A percentile compares a stretch with the other conserved stretches of the same genome.
These are phyloP conservation scores for Geum urbanum DNA, from an alignment of 306 rosid genomes.

Conservation along the genomic window DNA sequence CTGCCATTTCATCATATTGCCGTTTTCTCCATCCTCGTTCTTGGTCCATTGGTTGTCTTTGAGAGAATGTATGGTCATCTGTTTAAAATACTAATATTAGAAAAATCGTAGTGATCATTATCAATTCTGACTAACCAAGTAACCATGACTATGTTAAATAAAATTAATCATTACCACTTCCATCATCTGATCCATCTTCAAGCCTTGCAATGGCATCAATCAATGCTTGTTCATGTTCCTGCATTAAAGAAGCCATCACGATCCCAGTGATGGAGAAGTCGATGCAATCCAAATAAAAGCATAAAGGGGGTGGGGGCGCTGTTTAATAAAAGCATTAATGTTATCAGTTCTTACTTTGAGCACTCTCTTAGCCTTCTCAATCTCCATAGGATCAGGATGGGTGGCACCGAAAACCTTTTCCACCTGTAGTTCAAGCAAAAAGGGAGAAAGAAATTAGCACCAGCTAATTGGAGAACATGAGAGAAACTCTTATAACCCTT, in stretches of 20 bases:
- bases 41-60: conserved; percentile 46
- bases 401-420: conserved; percentile 62
- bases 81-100: conserved; percentile 45
- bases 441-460: conserved; percentile 13
- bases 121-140: conserved; percentile 27
- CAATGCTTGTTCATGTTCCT: conserved; percentile 87
- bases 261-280: conserved; percentile 11
- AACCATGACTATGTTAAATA: conserved; percentile 25
- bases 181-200: conserved; percentile 81
- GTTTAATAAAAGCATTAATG: neutral
- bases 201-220: conserved; percentile 77
- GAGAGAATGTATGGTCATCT: conserved; percentile 56
- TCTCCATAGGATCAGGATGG: conserved; percentile 59
- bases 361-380: conserved; percentile 78
- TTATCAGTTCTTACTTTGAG: conserved; percentile 50
- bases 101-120: conserved; percentile 13
- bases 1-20: conserved; percentile 31
- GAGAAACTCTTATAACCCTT: neutral
- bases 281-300: neutral
- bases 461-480: neutral
- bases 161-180: conserved; percentile 76
- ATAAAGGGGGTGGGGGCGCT: no score
- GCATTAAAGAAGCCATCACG: conserved; percentile 30
- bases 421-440: conserved; percentile 46
- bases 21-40: conserved; percentile 39